These are phyloP conservation scores for Neoascochyta sp. DNA, from an alignment of 2,329 filamentous ascomycete genomes.

Conservation along the genomic window DNA sequence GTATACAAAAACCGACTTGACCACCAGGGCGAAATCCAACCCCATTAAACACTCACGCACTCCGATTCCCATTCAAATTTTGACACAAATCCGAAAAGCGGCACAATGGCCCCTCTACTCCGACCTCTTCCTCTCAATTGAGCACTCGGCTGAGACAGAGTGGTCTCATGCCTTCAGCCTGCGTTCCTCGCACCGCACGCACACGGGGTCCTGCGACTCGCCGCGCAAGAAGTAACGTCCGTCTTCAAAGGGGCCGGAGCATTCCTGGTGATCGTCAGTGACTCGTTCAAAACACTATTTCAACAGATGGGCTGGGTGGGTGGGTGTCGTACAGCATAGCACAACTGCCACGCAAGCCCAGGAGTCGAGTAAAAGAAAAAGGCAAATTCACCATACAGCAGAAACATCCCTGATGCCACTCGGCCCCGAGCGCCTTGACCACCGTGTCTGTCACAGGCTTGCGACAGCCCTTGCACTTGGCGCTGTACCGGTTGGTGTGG, in stretches of 20 bases:
- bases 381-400: constrained; percentile 58
- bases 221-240: constrained; percentile 61
- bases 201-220: constrained; percentile 57
- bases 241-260: constrained; percentile 57
- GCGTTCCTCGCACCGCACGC: constrained; percentile 59
- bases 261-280: constrained; percentile 46
- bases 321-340: too few relatives aligned
- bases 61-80: too few relatives aligned
- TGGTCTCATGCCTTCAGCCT: constrained; percentile 54
- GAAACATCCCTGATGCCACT: constrained; percentile 95
- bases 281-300: background rate
- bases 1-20: too few relatives aligned
- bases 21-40: too few relatives aligned
- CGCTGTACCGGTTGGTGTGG: constrained; percentile 84
- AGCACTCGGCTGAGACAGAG: background rate
- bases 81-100: too few relatives aligned
- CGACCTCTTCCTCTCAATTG: too few relatives aligned
- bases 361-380: background rate
- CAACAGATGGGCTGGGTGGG: too few relatives aligned
- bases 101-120: too few relatives aligned
- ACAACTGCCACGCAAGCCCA: background rate
- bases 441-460: constrained; percentile 85
- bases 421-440: constrained; percentile 78
- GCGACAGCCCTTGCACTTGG: constrained; percentile 83
- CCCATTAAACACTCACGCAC: too few relatives aligned